These are phyloP conservation scores for Scytalidium sp. DNA, from an alignment of 2,329 filamentous ascomycete genomes.

Conservation along the genomic window DNA sequence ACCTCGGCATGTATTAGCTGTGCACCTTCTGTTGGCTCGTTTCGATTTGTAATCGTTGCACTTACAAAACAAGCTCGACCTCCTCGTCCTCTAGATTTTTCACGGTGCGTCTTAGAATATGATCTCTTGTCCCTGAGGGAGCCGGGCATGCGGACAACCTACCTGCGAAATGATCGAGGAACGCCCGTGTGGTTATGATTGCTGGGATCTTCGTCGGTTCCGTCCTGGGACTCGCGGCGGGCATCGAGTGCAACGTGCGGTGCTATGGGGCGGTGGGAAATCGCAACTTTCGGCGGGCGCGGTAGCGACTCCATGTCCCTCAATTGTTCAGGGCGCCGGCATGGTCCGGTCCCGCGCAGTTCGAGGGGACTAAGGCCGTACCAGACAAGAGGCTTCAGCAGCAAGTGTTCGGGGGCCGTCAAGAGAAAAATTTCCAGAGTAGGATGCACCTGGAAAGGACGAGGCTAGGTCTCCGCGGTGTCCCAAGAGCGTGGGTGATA, in stretches of 20 bases:
- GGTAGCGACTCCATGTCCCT: neutral
- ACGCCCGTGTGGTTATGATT: neutral
- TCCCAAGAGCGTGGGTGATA: no score
- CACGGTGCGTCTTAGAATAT: neutral
- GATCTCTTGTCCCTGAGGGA: neutral
- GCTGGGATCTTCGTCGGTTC: neutral
- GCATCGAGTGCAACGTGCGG: neutral
- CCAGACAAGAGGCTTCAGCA: no score
- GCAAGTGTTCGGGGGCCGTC: no score
- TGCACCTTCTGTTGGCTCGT: neutral
- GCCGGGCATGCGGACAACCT: no score
- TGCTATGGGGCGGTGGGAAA: neutral
- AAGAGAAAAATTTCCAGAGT: no score
- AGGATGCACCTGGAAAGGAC: no score
- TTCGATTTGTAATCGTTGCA: neutral
- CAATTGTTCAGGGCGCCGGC: no score
- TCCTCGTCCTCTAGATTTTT: neutral
- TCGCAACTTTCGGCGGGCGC: neutral
- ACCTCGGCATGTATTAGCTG: neutral
- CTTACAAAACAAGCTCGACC: neutral
- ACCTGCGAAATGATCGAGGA: neutral
- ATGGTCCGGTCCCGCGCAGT: no score
- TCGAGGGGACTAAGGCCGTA: no score
- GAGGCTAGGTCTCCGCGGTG: no score
- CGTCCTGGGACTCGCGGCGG: neutral